Percentiles rank a stretch among this genome's conserved stretches.
These are phyloP conservation scores for Russula compacta DNA, from an alignment of 768 basidiomycete genomes.

Conservation along the genomic window DNA sequence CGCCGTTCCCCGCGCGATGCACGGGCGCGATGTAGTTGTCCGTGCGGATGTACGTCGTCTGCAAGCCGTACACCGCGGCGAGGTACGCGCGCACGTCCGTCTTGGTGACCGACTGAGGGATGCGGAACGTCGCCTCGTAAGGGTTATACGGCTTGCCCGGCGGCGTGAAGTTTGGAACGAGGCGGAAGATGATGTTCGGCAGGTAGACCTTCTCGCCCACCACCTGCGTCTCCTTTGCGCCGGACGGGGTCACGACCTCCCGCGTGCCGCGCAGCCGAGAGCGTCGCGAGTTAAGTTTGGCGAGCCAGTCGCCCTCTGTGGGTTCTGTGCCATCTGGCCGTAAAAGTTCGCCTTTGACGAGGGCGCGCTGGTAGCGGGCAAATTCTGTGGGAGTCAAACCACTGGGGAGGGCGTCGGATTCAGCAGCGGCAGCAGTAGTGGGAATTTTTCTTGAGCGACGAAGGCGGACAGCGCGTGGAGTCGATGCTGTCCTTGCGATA, in stretches of 20 bases:
- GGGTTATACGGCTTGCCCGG: slow-evolving; percentile 81
- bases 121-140: slow-evolving; percentile 88
- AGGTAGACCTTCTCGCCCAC: slow-evolving; percentile 82
- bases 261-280: slow-evolving; percentile 60
- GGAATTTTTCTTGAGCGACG: slow-evolving; percentile 49
- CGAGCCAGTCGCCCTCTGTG: slow-evolving; percentile 52
- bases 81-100: slow-evolving; percentile 87
- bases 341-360: slow-evolving; percentile 42
- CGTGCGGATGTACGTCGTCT: slow-evolving; percentile 92
- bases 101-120: slow-evolving; percentile 85
- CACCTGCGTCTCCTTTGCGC: slow-evolving; percentile 41
- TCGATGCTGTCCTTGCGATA: slow-evolving; percentile 54
- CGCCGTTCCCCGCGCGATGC: slow-evolving; percentile 23
- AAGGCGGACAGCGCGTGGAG: slow-evolving; percentile 63
- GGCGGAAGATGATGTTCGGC: slow-evolving; percentile 74
- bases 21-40: slow-evolving; percentile 72
- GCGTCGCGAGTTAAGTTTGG: slow-evolving; percentile 45
- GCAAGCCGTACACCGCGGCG: slow-evolving; percentile 73
- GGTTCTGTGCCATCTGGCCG: slow-evolving; percentile 27
- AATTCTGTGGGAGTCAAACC: slow-evolving; percentile 62
- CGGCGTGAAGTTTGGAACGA: slow-evolving; percentile 77
- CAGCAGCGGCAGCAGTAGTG: slow-evolving; percentile 20
- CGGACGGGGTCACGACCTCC: slow-evolving; percentile 28
- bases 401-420: slow-evolving; percentile 41
- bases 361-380: slow-evolving; percentile 49